phyloP scores from a whole-genome alignment of 2,329 filamentous ascomycete species.

The Apiospora marii region DNA sequence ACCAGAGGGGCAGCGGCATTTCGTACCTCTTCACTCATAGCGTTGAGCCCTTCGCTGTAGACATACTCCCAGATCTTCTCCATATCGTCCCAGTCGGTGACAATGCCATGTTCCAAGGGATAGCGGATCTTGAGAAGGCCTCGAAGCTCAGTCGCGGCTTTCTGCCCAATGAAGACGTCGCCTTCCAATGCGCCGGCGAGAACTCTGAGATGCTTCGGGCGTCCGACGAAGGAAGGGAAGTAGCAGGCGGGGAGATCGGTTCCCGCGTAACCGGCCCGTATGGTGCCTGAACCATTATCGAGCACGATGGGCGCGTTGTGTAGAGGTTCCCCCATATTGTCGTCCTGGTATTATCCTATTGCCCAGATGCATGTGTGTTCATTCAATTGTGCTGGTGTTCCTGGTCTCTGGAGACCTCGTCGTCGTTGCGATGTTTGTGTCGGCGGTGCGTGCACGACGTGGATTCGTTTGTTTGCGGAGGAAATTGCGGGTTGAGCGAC shows the following conservation, averaged over 20 bases:
- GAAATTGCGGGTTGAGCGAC: background rate
- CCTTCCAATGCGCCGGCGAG: conserved; percentile 96
- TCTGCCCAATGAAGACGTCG: conserved; percentile 94
- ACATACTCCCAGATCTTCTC: conserved; percentile 99
- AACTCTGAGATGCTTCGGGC: conserved; percentile 93
- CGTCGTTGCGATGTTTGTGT: conserved; percentile 1
- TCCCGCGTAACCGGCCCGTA: conserved; percentile 94
- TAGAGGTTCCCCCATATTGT: conserved; percentile 67
- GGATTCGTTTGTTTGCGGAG: conserved; percentile 16
- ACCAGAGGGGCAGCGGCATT: background rate
- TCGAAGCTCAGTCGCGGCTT: conserved; percentile 85
- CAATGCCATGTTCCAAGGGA: conserved; percentile 95
- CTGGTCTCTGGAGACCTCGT: background rate
- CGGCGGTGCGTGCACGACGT: background rate
- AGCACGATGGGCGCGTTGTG: conserved; percentile 99
- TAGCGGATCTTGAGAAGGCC: conserved; percentile 96
- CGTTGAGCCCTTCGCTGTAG: conserved; percentile 95
- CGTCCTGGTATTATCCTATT: conserved; percentile 18
- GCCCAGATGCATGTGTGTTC: background rate
- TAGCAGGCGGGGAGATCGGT: conserved; percentile 96
- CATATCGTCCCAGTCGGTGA: conserved; percentile 99
- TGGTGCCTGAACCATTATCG: conserved; percentile 98
- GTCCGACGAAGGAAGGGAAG: conserved; percentile 96
- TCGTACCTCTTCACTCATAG: conserved; percentile 90
- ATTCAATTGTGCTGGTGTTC: background rate